Base-by-base conservation (phyloP, 148 eudicot genomes). In the Salicornia ramosissima region DNA sequence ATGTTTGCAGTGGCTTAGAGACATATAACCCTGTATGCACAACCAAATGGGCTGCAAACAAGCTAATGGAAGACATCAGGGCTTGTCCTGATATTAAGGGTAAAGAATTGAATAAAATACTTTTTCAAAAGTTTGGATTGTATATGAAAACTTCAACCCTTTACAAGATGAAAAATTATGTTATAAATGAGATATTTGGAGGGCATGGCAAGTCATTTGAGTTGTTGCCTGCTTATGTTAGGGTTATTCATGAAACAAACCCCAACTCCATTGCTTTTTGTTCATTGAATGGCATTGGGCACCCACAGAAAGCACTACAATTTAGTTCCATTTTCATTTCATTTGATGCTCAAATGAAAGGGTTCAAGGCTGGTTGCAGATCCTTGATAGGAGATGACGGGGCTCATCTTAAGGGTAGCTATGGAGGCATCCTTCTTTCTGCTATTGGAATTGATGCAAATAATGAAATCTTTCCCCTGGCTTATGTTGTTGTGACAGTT, bases 341-440 rank as follows among this genome's bases (percentile, higher is more conserved):
- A 0, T 58, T 70, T 26, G 33, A 22, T 10, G 65, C 56, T 6
- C 46, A 58, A 6, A 13, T 18, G 0, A 29, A 70, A 21, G 73
- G 73, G 1, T 46, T 59, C 0, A 9, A 58, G 0, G 13, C 0
- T 40, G 56, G 73, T 1, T 70, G 66, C 13, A 58, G 45, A 21
- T 16, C 65, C 0, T 9, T 70, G 0, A 57, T 58, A 10, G 65
- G 73, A 0, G 64, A 56, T 12, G 53, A 69, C 42, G 73, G 54
- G 0, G 19, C 54, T 1, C 54, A 43, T 14, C 1, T 57, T 1
- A 69, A 69, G 3, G 64, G 42, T 0, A 54, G 43, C 10, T 43
- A 25, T 69, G 73, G 65, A 8, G 65, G 73, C 11, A 52, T 70
- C n/a, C n/a, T n/a, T n/a, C 0, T 70, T 2, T 58, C 54, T 15